Base-by-base conservation (phyloP, 2,329 filamentous ascomycete species). In the Esteya vermicola region DNA sequence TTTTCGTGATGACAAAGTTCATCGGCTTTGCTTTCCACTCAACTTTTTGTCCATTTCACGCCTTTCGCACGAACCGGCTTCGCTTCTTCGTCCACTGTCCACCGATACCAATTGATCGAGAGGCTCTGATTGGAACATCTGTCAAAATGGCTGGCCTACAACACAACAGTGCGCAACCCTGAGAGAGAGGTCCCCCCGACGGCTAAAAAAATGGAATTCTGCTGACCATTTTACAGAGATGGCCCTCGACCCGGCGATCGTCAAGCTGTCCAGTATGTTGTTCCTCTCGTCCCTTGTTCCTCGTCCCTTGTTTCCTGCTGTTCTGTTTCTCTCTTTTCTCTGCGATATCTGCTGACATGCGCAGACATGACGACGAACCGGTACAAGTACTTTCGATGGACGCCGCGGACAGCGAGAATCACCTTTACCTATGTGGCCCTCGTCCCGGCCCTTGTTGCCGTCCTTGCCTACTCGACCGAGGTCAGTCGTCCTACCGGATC, bases 371-470 rank as follows among this genome's bases (percentile, higher is more conserved):
- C 72, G 54, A 68, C 73, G 54, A 85, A 84, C 67, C 81, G 91
- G 50, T 81, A 88, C 74, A 85, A 85, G 65, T 94, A 85, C 74
- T 98, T 96, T 74, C 75, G 85, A 61, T 96, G 85, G 85, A 96
- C 82, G 27, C 73, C 77, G 39, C 72, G 82, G 54, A 93, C 85
- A 34, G 85, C 85, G 23, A 77, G 75, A 64, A 61, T 95, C 54
- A 78, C 80, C 5, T 75, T 95, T 56, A 67, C 80, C 48, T 95
- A 89, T 61, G 72, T 81, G 43, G 64, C 78, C 26, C 64, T 79
- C 40, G 72, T 95, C 33, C 91, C 91, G 8, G 60, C 64, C 31
- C 66, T 82, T 42, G 52, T 93, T 49, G 78, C 78, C 35, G 78
- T 78, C 55, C 55, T 84, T 42, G 85, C 76, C 43, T 93, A 83